Conservation (phyloP, 2,329 filamentous ascomycete species). For the Venturia effusa region DNA sequence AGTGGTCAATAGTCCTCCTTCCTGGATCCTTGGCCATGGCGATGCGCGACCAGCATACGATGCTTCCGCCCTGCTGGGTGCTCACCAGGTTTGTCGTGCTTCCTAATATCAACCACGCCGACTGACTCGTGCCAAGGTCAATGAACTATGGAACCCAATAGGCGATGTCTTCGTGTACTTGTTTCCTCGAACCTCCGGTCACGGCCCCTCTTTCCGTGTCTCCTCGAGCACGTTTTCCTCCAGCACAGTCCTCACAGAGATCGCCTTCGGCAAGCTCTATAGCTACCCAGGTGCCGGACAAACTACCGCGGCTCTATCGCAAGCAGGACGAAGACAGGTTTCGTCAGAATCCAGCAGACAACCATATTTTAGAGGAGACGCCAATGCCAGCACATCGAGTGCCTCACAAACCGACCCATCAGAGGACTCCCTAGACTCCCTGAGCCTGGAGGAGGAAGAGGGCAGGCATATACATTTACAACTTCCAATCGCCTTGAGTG, state of each 20-base stretch:
- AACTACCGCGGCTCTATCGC: background rate
- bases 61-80: conserved; percentile 5
- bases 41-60: conserved; percentile 8
- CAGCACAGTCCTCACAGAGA: conserved; percentile 43
- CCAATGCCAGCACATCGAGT: conserved; percentile 17
- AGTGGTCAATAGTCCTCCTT: background rate
- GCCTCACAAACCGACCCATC: conserved; percentile 29
- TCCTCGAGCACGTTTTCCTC: conserved; percentile 48
- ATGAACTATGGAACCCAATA: conserved; percentile 51
- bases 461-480: conserved; percentile 43
- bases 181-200: conserved; percentile 45
- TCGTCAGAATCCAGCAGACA: conserved; percentile 3
- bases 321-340: background rate
- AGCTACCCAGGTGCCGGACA: conserved; percentile 6
- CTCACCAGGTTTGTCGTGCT: conserved; percentile 1
- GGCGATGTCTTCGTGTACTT: conserved; percentile 55
- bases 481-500: conserved; percentile 44
- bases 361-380: conserved; percentile 21
- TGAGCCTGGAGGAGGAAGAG: conserved; percentile 37
- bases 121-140: conserved; percentile 28
- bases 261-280: conserved; percentile 37
- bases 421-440: conserved; percentile 37
- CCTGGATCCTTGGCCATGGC: conserved; percentile 7
- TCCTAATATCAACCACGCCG: background rate
- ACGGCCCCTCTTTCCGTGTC: conserved; percentile 50